Conservation (phyloP, 2,329 filamentous ascomycete genomes). For the Zasmidium citrigriseum region DNA sequence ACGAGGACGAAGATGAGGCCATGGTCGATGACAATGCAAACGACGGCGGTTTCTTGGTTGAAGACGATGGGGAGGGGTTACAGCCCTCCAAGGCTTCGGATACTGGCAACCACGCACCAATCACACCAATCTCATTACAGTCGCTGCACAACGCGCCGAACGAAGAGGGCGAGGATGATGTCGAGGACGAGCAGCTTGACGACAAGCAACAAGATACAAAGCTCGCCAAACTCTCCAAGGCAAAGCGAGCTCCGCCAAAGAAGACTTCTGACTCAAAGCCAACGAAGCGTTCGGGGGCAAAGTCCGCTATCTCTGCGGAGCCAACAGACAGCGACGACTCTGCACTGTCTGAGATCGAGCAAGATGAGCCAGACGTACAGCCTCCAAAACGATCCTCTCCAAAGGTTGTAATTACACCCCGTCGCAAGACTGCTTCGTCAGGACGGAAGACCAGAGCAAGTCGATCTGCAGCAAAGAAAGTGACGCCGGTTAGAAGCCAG, state of each 20-base stretch:
- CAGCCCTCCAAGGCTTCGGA: constrained; percentile 5
- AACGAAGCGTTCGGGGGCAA: no score
- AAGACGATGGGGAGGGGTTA: constrained; percentile 36
- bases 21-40: constrained; percentile 36
- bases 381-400: constrained; percentile 19
- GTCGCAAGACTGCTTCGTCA: constrained; percentile 1
- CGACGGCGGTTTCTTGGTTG: constrained; percentile 39
- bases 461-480: constrained; percentile 23
- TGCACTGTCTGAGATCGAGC: constrained; percentile 9
- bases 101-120: constrained; percentile 13
- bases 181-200: constrained; percentile 11
- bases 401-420: constrained; percentile 26
- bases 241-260: neutral
- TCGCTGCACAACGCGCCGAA: constrained; percentile 29
- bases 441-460: neutral
- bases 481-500: constrained; percentile 32
- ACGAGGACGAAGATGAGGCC: constrained; percentile 25
- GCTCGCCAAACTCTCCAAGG: constrained; percentile 5
- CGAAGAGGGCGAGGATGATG: constrained; percentile 9
- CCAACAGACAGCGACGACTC: constrained; percentile 5
- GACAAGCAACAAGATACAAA: constrained; percentile 4
- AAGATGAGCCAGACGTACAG: constrained; percentile 6
- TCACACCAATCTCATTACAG: constrained; percentile 30
- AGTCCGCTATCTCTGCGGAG: no score
- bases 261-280: no score